Percentiles rank a stretch among this genome's conserved stretches.
These are phyloP conservation scores for Cadophora sp. DNA, from an alignment of 2,329 filamentous ascomycete species.

Conservation along the genomic window DNA sequence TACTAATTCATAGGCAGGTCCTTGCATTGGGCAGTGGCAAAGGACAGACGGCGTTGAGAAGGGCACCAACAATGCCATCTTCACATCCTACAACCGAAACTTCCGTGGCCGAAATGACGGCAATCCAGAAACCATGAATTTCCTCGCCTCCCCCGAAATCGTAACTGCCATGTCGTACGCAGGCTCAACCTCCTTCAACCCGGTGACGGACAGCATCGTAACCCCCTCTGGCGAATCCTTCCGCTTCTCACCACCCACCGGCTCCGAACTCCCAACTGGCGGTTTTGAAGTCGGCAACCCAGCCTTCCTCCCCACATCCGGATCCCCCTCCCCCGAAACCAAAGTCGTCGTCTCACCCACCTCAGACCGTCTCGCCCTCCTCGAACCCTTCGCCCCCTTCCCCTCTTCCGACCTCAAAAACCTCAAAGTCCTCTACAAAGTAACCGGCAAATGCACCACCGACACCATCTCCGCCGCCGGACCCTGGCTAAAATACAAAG, in stretches of 20 bases:
- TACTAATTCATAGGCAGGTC: no score
- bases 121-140: conserved; percentile 98
- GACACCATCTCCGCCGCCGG: conserved; percentile 98
- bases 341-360: conserved; percentile 81
- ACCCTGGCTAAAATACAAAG: conserved; percentile 99
- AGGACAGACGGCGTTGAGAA: conserved; percentile 85
- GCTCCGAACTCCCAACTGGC: conserved; percentile 65
- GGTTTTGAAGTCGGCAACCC: conserved; percentile 82
- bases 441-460: conserved; percentile 97
- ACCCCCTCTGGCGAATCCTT: conserved; percentile 84
- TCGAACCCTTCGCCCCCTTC: conserved; percentile 90
- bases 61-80: conserved; percentile 89
- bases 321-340: conserved; percentile 72
- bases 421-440: conserved; percentile 91
- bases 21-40: conserved; percentile 93
- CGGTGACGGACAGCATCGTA: conserved; percentile 82
- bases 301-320: conserved; percentile 74
- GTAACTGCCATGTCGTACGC: conserved; percentile 97
- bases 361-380: conserved; percentile 87
- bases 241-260: conserved; percentile 81
- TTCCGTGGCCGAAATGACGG: conserved; percentile 97
- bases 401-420: conserved; percentile 75
- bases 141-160: conserved; percentile 93
- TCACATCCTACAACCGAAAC: conserved; percentile 98
- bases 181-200: conserved; percentile 94